Evolutionary conservation across 169 alveolate species (phyloP).

Genomic region (Cryptosporidium xiaoi): DNA sequence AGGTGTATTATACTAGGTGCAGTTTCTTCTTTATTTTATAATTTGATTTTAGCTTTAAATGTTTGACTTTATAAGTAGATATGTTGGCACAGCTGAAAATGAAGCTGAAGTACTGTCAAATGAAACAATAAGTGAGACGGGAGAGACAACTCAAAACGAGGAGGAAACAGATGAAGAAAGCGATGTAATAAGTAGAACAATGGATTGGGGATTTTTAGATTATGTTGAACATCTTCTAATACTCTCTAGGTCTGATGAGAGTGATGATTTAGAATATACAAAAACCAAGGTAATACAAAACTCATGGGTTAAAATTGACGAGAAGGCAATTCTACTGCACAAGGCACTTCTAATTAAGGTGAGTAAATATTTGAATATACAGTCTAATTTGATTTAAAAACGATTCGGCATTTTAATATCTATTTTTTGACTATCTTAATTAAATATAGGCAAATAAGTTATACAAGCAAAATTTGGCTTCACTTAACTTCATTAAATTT

Average conservation of each 20-base stretch:
- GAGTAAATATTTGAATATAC: neutral
- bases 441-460: slow-evolving; percentile 48
- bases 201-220: slow-evolving; percentile 71
- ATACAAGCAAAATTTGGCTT: slow-evolving; percentile 30
- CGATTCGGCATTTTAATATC: neutral
- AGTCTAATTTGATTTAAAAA: neutral
- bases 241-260: slow-evolving; percentile 51
- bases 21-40: neutral
- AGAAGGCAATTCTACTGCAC: slow-evolving; percentile 44
- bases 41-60: neutral
- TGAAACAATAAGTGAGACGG: slow-evolving; percentile 58
- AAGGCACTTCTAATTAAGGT: slow-evolving; percentile 52
- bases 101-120: neutral
- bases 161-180: slow-evolving; percentile 57
- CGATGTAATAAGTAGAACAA: slow-evolving; percentile 47
- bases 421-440: neutral
- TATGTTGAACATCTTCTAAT: slow-evolving; percentile 62
- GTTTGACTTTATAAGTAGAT: slow-evolving; percentile 59
- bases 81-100: slow-evolving; percentile 19
- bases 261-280: slow-evolving; percentile 34
- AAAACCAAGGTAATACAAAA: slow-evolving; percentile 47
- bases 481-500: slow-evolving; percentile 22
- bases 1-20: neutral
- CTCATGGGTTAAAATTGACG: slow-evolving; percentile 58
- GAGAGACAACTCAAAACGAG: slow-evolving; percentile 39